These are phyloP conservation scores for Crinitomyces ghanaensis DNA, from an alignment of 805 yeast genomes.

Conservation along the genomic window DNA sequence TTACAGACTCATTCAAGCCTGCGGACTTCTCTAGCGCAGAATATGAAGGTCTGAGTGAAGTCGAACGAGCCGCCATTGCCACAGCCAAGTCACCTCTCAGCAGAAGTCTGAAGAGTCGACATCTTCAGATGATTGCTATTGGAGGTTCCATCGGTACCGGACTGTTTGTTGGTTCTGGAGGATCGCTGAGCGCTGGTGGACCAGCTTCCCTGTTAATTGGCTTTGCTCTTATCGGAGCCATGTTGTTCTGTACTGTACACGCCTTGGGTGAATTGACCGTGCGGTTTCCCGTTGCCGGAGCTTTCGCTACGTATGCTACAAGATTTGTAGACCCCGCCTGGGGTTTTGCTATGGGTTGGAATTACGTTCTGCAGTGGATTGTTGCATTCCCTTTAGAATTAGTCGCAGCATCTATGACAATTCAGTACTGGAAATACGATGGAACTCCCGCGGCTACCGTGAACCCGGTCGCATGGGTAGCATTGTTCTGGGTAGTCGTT, in stretches of 20 bases:
- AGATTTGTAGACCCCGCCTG: slow-evolving; percentile 55
- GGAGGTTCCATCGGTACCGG: slow-evolving; percentile 75
- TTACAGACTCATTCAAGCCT: slow-evolving; percentile 33
- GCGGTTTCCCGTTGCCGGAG: slow-evolving; percentile 52
- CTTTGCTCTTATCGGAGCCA: slow-evolving; percentile 47
- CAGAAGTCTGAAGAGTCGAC: slow-evolving; percentile 40
- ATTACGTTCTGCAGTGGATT: slow-evolving; percentile 54
- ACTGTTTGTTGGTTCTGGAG: slow-evolving; percentile 57
- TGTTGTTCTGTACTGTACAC: slow-evolving; percentile 52
- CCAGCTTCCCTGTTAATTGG: slow-evolving; percentile 52
- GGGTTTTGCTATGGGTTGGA: slow-evolving; percentile 67
- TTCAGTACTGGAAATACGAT: slow-evolving; percentile 46
- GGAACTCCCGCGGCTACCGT: slow-evolving; percentile 54
- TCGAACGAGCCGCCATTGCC: slow-evolving; percentile 33
- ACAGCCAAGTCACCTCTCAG: slow-evolving; percentile 37
- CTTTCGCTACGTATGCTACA: slow-evolving; percentile 48
- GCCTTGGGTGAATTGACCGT: slow-evolving; percentile 64
- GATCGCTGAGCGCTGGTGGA: slow-evolving; percentile 43
- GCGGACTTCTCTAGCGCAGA: slow-evolving; percentile 32
- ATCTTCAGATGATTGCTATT: slow-evolving; percentile 61
- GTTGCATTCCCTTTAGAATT: slow-evolving; percentile 57
- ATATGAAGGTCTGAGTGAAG: slow-evolving; percentile 27
- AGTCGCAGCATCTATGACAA: slow-evolving; percentile 49
- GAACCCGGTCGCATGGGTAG: slow-evolving; percentile 48
- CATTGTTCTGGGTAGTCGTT: slow-evolving; percentile 42